phyloP scores from a whole-genome alignment of 2,329 filamentous ascomycete genomes.

The Zymoseptoria passerinii region DNA sequence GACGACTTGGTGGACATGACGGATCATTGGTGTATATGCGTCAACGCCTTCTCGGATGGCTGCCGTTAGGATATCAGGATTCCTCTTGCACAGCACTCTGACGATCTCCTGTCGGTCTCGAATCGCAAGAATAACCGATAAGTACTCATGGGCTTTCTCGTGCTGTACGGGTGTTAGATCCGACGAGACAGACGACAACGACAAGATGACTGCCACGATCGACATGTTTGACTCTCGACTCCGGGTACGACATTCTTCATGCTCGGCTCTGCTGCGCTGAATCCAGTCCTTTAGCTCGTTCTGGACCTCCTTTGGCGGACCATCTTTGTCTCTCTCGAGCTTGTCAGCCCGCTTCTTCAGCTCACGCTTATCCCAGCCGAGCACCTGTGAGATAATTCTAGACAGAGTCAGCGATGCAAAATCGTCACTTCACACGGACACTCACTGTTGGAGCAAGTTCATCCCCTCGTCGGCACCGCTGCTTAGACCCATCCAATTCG shows the following conservation, averaged over 20 bases:
- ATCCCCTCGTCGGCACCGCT: conserved; percentile 66
- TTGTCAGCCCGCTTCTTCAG: conserved; percentile 58
- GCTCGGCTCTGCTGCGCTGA: conserved; percentile 44
- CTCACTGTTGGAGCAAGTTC: conserved; percentile 62
- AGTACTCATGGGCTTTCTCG: conserved; percentile 57
- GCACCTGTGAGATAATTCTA: conserved; percentile 64
- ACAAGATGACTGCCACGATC: conserved; percentile 60
- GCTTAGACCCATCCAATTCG: conserved; percentile 71
- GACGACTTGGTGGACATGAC: conserved; percentile 60
- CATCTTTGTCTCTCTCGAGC: conserved; percentile 54
- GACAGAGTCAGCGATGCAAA: neutral
- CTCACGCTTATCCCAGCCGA: conserved; percentile 64
- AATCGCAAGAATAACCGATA: conserved; percentile 60
- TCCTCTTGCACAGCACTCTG: conserved; percentile 56
- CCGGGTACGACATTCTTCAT: conserved; percentile 50
- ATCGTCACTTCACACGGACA: neutral
- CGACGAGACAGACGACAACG: conserved; percentile 38
- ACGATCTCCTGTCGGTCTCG: conserved; percentile 66
- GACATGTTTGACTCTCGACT: conserved; percentile 51
- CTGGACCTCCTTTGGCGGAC: conserved; percentile 53
- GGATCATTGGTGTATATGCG: conserved; percentile 67
- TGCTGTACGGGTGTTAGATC: conserved; percentile 55
- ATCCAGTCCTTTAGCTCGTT: conserved; percentile 53
- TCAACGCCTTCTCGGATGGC: conserved; percentile 56
- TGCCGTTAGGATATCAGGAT: conserved; percentile 65